Conservation (phyloP, 352 stramenopile species). For the Pythium pyrilobum region DNA sequence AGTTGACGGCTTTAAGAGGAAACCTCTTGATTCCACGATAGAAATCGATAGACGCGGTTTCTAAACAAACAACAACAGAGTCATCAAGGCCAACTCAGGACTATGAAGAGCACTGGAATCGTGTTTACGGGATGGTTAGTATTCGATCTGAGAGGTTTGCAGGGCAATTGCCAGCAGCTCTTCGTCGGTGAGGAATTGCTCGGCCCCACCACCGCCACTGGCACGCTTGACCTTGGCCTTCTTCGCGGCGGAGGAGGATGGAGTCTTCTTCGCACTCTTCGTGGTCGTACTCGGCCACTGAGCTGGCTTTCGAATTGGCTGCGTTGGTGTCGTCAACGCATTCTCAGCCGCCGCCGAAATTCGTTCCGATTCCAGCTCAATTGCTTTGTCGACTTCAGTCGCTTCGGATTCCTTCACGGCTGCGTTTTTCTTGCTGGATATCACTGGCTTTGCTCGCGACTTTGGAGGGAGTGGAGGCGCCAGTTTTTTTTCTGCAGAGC, state of each 20-base stretch:
- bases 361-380: background rate
- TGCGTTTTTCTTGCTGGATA: constrained; percentile 6
- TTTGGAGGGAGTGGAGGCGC: background rate
- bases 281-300: background rate
- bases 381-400: background rate
- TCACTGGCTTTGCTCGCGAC: background rate
- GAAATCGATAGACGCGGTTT: background rate
- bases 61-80: background rate
- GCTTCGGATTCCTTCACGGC: background rate
- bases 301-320: background rate
- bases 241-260: constrained; percentile 7
- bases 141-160: constrained; percentile 26
- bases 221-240: constrained; percentile 17
- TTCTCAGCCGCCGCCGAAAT: background rate
- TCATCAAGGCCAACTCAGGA: too few relatives aligned
- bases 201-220: background rate
- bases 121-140: too few relatives aligned
- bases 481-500: background rate
- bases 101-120: too few relatives aligned
- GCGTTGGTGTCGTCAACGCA: background rate
- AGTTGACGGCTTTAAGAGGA: constrained; percentile 22
- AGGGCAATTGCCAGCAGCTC: constrained; percentile 22
- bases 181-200: constrained; percentile 19
- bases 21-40: background rate
- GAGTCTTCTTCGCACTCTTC: background rate